Evolutionary conservation across 208 protist genomes (phyloP).

Genomic region (Leishmania aethiopica): DNA sequence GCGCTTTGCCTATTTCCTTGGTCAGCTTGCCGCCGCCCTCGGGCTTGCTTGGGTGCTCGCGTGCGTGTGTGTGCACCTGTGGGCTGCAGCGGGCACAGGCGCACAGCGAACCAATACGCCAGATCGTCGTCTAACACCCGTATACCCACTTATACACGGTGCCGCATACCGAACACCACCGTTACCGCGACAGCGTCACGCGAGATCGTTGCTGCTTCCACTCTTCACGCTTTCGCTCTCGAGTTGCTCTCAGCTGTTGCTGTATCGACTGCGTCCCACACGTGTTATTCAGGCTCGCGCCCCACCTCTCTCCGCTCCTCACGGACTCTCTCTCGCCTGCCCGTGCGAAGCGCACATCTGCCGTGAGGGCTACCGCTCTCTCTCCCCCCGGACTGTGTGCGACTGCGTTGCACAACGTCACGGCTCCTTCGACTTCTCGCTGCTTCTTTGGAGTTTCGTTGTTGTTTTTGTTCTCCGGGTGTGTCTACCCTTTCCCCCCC

Average conservation of each 20-base stretch:
- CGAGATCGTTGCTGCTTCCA: neutral
- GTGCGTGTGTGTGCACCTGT: neutral
- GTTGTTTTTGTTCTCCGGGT: neutral
- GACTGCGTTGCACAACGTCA: neutral
- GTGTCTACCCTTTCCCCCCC: too few relatives aligned
- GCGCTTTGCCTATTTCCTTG: neutral
- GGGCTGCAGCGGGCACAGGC: neutral
- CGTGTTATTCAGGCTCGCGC: neutral
- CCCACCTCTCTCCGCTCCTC: neutral
- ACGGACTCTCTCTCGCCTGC: neutral
- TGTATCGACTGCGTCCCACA: neutral
- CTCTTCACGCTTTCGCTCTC: neutral
- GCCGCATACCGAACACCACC: neutral
- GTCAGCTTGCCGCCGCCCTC: neutral
- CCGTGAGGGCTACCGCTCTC: neutral
- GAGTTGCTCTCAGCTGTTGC: neutral
- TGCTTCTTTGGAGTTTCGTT: neutral
- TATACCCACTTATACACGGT: neutral
- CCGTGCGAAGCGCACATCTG: neutral
- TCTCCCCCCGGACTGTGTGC: neutral
- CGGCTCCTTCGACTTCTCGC: neutral
- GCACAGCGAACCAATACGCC: neutral
- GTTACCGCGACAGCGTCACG: neutral
- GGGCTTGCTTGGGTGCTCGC: neutral
- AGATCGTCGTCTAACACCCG: neutral